Evolutionary conservation across 495 filamentous ascomycete species (phyloP), one percentile per base, ranked within the genome.

Genomic region (Aspergillus wentii): DNA sequence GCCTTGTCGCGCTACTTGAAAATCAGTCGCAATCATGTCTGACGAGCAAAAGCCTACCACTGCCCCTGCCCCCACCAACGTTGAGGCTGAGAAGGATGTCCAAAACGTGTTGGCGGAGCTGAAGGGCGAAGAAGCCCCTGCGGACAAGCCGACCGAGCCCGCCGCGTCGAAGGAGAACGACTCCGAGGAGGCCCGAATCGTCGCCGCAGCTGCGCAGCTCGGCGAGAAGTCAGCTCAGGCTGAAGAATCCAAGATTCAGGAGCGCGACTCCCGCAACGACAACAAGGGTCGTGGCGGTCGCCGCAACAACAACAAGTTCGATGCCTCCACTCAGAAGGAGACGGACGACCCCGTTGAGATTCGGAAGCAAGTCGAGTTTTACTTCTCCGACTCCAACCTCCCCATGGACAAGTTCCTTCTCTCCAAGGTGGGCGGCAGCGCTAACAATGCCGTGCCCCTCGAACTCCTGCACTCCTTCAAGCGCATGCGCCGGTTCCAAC

Each of bases 321-420:
- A 91, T 50, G 72, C 81, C 17, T 72, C 72, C 20, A 54, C 63
- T 13, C 74, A 76, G 40, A 65, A 78, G 29, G 76, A 80, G 44
- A 81, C 78, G 14, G 75, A 82, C 35, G 85, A 95, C 53, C 82
- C 84, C 3, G 72, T 72, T 19, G 72, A 82, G 55, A 92, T 95
- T 48, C 80, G 86, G 40, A 83, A 83, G 46, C 87, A 94, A 70
- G 89, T 95, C 39, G 91, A 99, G 54, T 99, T 96, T 58, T 99
- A 97, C 68, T 95, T 99, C 63, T 84, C 85, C 41, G 87, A 95
- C 58, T 84, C 83, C 48, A 99, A 99, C 56, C 77, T 97, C 1
- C 82, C 83, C 29, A 75, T 74, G 47, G 92, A 99, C 64, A 84
- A 87, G 54, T 91, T 88, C 66, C 74, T 99, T 25, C 82, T 88